These are phyloP conservation scores for Ilyonectria sp. DNA, from an alignment of 2,329 filamentous ascomycete genomes.

Conservation along the genomic window DNA sequence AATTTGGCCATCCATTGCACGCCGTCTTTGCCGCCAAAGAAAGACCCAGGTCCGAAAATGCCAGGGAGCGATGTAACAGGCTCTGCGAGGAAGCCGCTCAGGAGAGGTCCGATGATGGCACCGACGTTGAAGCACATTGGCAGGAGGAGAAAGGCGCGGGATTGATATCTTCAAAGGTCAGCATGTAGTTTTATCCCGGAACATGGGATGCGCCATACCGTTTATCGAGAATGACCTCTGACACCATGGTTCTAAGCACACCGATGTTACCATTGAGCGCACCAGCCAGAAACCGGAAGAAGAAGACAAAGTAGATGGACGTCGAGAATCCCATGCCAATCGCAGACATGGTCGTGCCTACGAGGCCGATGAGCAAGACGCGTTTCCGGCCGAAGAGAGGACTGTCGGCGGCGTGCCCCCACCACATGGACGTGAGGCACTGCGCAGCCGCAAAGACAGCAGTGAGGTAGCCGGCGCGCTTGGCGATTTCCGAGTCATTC, in stretches of 20 bases:
- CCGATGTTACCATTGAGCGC: constrained; percentile 42
- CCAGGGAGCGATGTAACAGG: constrained; percentile 34
- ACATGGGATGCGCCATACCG: constrained; percentile 16
- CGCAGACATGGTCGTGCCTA: constrained; percentile 28
- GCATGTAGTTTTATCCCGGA: neutral
- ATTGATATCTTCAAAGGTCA: constrained; percentile 18
- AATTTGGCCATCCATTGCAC: constrained; percentile 40
- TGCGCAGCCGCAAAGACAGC: constrained; percentile 41
- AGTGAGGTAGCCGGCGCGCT: constrained; percentile 38
- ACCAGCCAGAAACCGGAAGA: constrained; percentile 39
- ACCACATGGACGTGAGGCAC: constrained; percentile 38
- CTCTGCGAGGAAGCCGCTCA: constrained; percentile 45
- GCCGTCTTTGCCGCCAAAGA: constrained; percentile 35
- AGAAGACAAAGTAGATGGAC: constrained; percentile 26
- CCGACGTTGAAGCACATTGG: constrained; percentile 45
- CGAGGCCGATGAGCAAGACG: constrained; percentile 38
- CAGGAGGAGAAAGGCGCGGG: constrained; percentile 40
- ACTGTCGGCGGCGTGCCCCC: constrained; percentile 37
- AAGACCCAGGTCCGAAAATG: constrained; percentile 39
- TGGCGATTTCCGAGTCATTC: constrained; percentile 30
- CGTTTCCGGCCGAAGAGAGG: constrained; percentile 36
- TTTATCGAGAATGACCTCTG: constrained; percentile 40
- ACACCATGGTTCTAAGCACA: constrained; percentile 43
- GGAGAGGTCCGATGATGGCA: constrained; percentile 43
- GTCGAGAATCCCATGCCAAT: constrained; percentile 35